Percentiles rank a stretch among this genome's conserved stretches.
phyloP scores from a whole-genome alignment of 208 protist species.

The Leishmania turanica region DNA sequence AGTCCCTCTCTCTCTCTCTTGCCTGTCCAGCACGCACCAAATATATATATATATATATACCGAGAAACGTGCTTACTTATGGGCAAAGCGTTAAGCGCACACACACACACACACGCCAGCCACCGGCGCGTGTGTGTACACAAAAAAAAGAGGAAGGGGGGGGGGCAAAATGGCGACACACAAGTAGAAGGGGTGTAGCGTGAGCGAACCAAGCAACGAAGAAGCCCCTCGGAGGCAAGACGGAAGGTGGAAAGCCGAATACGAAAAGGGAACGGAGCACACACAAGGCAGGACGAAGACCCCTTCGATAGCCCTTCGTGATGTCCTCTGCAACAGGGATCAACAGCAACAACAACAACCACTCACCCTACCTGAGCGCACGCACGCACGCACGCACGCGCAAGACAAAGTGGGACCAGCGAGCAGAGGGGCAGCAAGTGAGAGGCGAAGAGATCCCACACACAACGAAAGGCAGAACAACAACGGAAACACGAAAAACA shows the following conservation, averaged over 20 bases:
- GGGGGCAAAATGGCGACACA: background rate
- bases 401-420: background rate
- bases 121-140: background rate
- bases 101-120: background rate
- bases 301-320: too few species aligned
- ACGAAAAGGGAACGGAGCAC: too few species aligned
- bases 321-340: background rate
- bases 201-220: background rate
- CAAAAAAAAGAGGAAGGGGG: too few species aligned
- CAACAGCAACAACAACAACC: background rate
- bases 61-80: background rate
- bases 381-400: background rate
- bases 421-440: background rate
- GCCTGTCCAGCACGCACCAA: background rate
- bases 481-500: background rate
- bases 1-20: background rate
- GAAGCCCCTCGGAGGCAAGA: background rate
- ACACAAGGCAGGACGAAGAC: too few species aligned
- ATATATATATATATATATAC: background rate
- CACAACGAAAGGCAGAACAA: background rate
- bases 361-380: background rate
- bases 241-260: background rate
- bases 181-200: background rate
- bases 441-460: background rate
- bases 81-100: background rate